These are phyloP conservation scores for Nitzschia sp. DNA, from an alignment of 108 stramenopile genomes.

Conservation along the genomic window DNA sequence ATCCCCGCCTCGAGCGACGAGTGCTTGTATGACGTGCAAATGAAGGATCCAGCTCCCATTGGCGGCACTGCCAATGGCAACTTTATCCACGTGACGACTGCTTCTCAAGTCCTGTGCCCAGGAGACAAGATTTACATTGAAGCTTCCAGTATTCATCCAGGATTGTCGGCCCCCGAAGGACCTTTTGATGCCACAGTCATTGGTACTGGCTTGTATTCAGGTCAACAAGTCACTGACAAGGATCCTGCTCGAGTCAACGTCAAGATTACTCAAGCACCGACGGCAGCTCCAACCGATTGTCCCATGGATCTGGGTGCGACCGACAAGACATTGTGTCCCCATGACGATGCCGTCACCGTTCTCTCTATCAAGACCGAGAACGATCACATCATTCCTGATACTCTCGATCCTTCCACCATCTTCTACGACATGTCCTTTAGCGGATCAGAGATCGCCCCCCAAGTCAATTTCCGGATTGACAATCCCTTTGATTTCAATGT, in stretches of 20 bases:
- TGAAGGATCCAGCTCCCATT: background rate
- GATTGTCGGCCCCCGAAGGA: background rate
- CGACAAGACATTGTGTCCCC: constrained; percentile 12
- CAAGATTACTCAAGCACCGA: background rate
- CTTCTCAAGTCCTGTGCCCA: background rate
- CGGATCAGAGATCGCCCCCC: background rate
- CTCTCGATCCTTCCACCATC: constrained; percentile 6
- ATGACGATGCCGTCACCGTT: background rate
- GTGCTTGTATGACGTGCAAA: background rate
- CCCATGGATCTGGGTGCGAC: background rate
- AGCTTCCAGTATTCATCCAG: background rate
- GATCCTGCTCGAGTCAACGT: constrained; percentile 5
- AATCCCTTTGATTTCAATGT: constrained; percentile 11
- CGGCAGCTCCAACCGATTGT: background rate
- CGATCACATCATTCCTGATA: constrained; percentile 1
- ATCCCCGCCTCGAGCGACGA: background rate
- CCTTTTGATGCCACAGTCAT: background rate
- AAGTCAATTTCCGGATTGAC: constrained; percentile 5
- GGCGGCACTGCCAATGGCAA: background rate
- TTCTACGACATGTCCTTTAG: constrained; percentile 2
- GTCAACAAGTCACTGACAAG: background rate
- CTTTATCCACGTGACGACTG: background rate
- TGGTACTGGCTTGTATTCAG: background rate
- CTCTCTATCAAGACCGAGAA: constrained; percentile 1
- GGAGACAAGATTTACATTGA: background rate